Evolutionary conservation across 2,329 filamentous ascomycete species (phyloP), one percentile per base, ranked within the genome.

Genomic region (Sclerotinia nivalis): DNA sequence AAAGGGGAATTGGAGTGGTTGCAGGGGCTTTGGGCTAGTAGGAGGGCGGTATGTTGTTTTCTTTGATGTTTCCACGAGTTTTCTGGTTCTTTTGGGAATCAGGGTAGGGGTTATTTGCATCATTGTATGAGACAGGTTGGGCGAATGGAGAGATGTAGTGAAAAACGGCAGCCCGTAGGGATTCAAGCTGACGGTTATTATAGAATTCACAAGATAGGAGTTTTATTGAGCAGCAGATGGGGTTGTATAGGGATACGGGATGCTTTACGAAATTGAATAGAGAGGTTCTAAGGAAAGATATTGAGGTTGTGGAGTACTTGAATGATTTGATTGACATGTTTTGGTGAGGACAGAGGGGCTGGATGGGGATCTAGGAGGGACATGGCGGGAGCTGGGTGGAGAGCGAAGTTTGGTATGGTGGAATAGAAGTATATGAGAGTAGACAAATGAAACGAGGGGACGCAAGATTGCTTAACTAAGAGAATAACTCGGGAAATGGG

Each of bases 301-400:
- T 79, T 12, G 78, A 79, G 73, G 71, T 79, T 25, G 78, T 79
- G 67, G 78, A 79, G 71, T 78, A 75, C 66, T 55, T 79, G 71
- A 79, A 79, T 73, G 77, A 78, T 69, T 72, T 79, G 65, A 73
- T 78, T 54, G 78, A 79, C 73, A 66, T 62, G 45, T 69, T 69
- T 55, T 54, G 25, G 13, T 67, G 47, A 67, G 15, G 52, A 9
- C 18, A 12, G 6, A 7, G 18, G 40, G 40, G 1, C 3, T 13
- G 34, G 40, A 22, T 25, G 20, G 7, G 25, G 22, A 10, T 6
- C 8, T 9, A 13, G 31, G 22, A 10, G n/a, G 49, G 25, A 13
- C 18, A 20, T 8, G 18, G n/a, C 10, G 4, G 22, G 49, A 22
- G 62, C 10, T 40, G 62, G 4, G n/a, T 8, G n/a, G n/a, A 18